These are phyloP conservation scores for Penicillium polonicum DNA, from an alignment of 2,329 filamentous ascomycete species.

Conservation along the genomic window DNA sequence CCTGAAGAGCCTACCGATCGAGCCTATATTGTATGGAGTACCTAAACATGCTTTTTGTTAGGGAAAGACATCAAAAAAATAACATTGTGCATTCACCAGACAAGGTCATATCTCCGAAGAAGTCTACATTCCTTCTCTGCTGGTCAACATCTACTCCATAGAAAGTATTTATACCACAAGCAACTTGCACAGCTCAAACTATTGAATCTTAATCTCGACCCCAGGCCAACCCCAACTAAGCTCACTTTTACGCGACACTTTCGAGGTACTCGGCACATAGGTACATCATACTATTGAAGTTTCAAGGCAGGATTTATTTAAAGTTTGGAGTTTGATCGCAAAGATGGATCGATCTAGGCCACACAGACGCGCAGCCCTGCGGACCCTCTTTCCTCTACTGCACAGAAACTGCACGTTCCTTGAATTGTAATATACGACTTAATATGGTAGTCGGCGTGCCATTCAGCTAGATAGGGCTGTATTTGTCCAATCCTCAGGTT, in stretches of 20 bases:
- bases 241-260: neutral
- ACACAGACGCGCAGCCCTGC: neutral
- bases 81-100: neutral
- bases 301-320: neutral
- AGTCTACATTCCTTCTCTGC: neutral
- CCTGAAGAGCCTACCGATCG: no score
- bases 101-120: neutral
- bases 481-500: neutral
- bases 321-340: neutral
- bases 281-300: neutral
- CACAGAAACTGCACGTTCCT: neutral
- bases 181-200: neutral
- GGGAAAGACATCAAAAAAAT: neutral
- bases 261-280: neutral
- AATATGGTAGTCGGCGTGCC: neutral
- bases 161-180: neutral
- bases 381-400: neutral
- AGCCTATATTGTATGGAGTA: no score
- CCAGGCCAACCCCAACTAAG: neutral
- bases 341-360: neutral
- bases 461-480: neutral
- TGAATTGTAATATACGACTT: neutral
- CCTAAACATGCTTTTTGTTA: neutral
- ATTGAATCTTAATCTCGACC: neutral
- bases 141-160: neutral